Evolutionary conservation across 2,329 filamentous ascomycete genomes (phyloP).

Genomic region (Colletotrichum sp.): DNA sequence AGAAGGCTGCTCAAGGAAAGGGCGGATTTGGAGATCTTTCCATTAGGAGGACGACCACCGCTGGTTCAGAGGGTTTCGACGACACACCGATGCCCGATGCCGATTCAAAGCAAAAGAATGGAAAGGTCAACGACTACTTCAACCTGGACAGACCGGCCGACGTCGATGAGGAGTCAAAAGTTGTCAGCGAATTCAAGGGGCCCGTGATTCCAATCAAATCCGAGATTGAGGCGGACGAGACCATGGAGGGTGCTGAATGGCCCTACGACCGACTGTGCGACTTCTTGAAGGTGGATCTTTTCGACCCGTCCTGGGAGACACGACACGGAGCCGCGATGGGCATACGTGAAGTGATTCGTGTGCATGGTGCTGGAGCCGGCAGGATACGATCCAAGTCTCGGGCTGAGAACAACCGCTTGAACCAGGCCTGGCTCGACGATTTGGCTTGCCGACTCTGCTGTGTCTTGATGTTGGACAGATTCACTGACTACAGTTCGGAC

Average conservation of each 20-base stretch:
- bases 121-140: constrained; percentile 83
- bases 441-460: constrained; percentile 93
- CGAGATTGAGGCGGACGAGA: constrained; percentile 78
- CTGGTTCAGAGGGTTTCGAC: constrained; percentile 66
- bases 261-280: constrained; percentile 94
- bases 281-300: constrained; percentile 90
- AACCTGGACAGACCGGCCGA: constrained; percentile 80
- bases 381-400: constrained; percentile 73
- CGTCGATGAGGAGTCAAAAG: constrained; percentile 87
- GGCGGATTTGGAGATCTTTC: constrained; percentile 89
- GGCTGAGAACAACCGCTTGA: constrained; percentile 77
- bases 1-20: constrained; percentile 85
- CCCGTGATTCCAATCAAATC: constrained; percentile 81
- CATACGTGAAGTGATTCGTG: constrained; percentile 85
- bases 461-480: constrained; percentile 96
- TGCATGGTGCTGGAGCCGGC: constrained; percentile 90
- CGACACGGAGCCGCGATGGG: constrained; percentile 97
- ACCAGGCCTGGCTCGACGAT: constrained; percentile 89
- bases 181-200: constrained; percentile 96
- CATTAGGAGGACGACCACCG: constrained; percentile 65
- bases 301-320: constrained; percentile 93
- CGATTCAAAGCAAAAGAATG: constrained; percentile 62
- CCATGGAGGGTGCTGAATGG: constrained; percentile 84
- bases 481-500: constrained; percentile 97
- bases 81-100: constrained; percentile 59